Evolutionary conservation across 768 basidiomycete genomes (phyloP).

Genomic region (Leucocoprinus birnbaumii): DNA sequence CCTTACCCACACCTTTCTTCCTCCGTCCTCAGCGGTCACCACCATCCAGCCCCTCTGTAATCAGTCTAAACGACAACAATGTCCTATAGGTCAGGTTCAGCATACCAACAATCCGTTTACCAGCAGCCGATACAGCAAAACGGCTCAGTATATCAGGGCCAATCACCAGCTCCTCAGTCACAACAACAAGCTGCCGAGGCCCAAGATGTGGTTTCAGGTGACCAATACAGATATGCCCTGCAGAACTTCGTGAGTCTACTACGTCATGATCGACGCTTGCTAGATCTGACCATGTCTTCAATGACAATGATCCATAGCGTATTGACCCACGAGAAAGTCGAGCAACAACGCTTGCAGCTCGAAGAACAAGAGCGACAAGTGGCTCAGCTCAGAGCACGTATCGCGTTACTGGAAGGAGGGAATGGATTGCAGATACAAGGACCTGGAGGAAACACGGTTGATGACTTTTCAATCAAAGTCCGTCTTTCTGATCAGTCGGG

Average conservation of each 20-base stretch:
- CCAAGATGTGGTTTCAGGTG: constrained; percentile 46
- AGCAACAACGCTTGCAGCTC: constrained; percentile 73
- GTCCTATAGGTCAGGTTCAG: not conserved
- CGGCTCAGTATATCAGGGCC: constrained; percentile 16
- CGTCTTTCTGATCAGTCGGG: constrained; percentile 17
- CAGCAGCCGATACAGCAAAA: constrained; percentile 19
- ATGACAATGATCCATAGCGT: constrained; percentile 44
- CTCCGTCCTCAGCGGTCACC: not conserved
- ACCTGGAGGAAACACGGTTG: constrained; percentile 63
- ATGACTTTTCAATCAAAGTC: constrained; percentile 88
- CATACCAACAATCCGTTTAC: constrained; percentile 20
- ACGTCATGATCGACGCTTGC: not conserved
- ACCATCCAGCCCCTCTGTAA: not conserved
- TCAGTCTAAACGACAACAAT: not conserved
- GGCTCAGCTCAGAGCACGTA: constrained; percentile 66
- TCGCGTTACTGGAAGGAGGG: constrained; percentile 71
- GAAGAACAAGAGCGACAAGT: constrained; percentile 85
- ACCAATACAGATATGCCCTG: constrained; percentile 81
- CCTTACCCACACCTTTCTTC: not conserved
- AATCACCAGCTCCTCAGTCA: constrained; percentile 18
- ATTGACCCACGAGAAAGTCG: constrained; percentile 89
- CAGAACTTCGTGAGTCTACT: constrained; percentile 66
- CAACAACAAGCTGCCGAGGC: not conserved
- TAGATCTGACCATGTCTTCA: not conserved
- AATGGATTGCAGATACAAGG: constrained; percentile 35